Conservation (phyloP, 2,329 filamentous ascomycete genomes). For the Aspergillus sclerotialis region DNA sequence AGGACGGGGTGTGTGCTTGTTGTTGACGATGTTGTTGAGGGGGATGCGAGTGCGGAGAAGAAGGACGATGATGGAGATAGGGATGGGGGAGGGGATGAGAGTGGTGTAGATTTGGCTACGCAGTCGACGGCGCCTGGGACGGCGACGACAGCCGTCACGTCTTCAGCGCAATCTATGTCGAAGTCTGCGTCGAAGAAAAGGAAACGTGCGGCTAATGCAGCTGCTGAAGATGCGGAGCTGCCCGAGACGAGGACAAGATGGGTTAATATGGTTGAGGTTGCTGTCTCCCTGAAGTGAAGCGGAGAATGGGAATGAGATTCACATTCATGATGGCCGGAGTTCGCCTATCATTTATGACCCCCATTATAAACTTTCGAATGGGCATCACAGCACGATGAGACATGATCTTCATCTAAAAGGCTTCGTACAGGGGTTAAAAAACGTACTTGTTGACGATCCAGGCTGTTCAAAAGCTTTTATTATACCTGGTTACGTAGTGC, state of each 20-base stretch:
- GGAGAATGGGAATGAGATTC: not conserved
- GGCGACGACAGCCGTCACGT: not conserved
- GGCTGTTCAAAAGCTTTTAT: too few relatives aligned
- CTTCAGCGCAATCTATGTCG: slow-evolving; percentile 3
- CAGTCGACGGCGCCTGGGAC: slow-evolving; percentile 2
- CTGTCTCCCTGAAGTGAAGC: slow-evolving; percentile 35
- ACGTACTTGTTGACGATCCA: too few relatives aligned
- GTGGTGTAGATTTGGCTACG: slow-evolving; percentile 9
- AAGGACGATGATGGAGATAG: slow-evolving; percentile 14
- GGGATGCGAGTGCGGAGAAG: slow-evolving; percentile 15
- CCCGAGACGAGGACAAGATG: slow-evolving; percentile 40
- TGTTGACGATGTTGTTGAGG: slow-evolving; percentile 46
- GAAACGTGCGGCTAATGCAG: slow-evolving; percentile 16
- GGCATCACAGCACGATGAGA: too few relatives aligned
- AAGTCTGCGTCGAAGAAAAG: slow-evolving; percentile 21
- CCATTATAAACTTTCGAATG: too few relatives aligned
- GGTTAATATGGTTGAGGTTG: slow-evolving; percentile 42
- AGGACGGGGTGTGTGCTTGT: slow-evolving; percentile 51
- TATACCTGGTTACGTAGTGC: too few relatives aligned
- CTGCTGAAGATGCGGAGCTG: slow-evolving; percentile 25
- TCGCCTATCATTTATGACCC: too few relatives aligned
- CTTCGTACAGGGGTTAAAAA: too few relatives aligned
- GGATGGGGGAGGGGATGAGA: slow-evolving; percentile 11
- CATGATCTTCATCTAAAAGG: too few relatives aligned
- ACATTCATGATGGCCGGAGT: not conserved